Base-by-base conservation (phyloP, 192 early-diverging fungal genomes). In the Backusella liffmaniae region DNA sequence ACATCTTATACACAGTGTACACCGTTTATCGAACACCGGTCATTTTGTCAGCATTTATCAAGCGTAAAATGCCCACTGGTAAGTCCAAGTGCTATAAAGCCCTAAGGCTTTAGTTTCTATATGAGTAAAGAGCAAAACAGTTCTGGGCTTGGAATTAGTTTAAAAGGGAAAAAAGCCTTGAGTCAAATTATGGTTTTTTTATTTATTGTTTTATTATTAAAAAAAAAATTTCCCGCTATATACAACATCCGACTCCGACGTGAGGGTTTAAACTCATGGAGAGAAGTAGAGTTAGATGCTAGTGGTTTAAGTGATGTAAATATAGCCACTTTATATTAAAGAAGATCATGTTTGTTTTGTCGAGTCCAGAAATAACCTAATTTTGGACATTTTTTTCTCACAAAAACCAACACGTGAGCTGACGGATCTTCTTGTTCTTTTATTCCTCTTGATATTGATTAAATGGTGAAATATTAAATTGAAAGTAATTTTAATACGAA, bases 61-160 rank as follows among this genome's bases (percentile, higher is more conserved):
- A 73, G 49, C 23, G 53, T 69, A 69, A 73, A 73, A 73, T 73
- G 41, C 53, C 72, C 72, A 73, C 72, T 73, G 72, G 72, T 73
- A 73, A 73, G 72, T 73, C 72, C 49, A 62, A 73, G 37, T 73
- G 72, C 41, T 10, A 39, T 39, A 39, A 32, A 39, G 37, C 37
- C n/a, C 32, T 42, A 35, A 21, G n/a, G 16, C 15, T 73, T 62
- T 15, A 16, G 36, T 73, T 73, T 73, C 72, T 73, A 73, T 23
- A 32, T 73, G 39, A 37, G 72, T 73, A 73, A 73, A 26, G 72
- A 73, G 10, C 70, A 72, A 26, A 21, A 32, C 16, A 51, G 39
- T 51, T 4, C 70, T 1, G 4, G 21, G 16, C 21, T 32, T 46
- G 21, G 13, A 4, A 23, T 18, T 29, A 6, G 1, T 18, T 46